Base-by-base conservation (phyloP, 352 stramenopile species). In the Elongisporangium senticosum region DNA sequence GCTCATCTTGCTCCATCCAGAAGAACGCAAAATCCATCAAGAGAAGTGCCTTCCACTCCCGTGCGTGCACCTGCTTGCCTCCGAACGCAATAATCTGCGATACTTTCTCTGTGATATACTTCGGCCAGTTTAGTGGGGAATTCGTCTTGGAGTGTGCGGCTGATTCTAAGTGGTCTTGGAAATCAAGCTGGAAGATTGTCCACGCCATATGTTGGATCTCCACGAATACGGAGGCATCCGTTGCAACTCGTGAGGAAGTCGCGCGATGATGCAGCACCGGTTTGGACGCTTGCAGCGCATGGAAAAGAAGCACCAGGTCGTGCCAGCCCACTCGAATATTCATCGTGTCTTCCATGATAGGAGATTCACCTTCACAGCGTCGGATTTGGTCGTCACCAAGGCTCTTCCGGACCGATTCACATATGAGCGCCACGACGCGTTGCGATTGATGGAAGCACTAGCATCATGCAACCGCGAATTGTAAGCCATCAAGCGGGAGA, bases 41-140 rank as follows among this genome's bases (percentile, higher is more conserved):
- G 26, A 94, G 53, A 37, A 87, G 56, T 4, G 80, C 82, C 65
- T 94, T 94, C 82, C 82, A 94, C 58, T 88, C 69, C 0, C 74
- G 75, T n/a, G 74, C 64, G 55, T 92, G 75, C 19, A 81, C 71
- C 26, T 88, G 79, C 20, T 73, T 84, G 20, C 83, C 79, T n/a
- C 79, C 76, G 21, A 91, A 89, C 62, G 71, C 75, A 5, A 91
- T 55, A 17, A 89, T 51, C 4, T 73, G 54, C 26, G 72, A 53
- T 23, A 80, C 70, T 58, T 62, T 61, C 40, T 80, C 74, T 3
- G 49, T 57, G 3, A 74, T n/a, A 49, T 73, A 57, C 48, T 67
- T 77, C 20, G 65, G 49, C 26, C 68, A 20, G 40, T 65, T 65
- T 63, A 22, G 2, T 6, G 13, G 8, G 2, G 49, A 53, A 26